A percentile compares a stretch with the other conserved stretches of the same genome.
Evolutionary conservation across 495 filamentous ascomycete genomes (phyloP).

Genomic region (Parathielavia appendiculata): DNA sequence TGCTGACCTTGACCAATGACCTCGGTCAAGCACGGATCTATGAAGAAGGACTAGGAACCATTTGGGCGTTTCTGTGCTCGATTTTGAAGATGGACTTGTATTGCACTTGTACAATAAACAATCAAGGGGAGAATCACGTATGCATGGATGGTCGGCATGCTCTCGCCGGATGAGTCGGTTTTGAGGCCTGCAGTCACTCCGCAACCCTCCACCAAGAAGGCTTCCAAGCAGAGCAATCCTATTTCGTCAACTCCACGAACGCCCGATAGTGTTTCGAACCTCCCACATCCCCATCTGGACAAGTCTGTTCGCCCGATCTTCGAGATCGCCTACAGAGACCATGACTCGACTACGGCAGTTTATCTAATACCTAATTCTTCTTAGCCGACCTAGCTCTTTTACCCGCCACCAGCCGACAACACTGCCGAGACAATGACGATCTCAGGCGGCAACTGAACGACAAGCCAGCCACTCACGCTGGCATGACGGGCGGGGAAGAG

Average conservation of each 20-base stretch:
- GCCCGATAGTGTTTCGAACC: no score
- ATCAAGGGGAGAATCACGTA: no score
- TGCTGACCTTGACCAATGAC: constrained; percentile 13
- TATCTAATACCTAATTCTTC: no score
- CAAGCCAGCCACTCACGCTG: background rate
- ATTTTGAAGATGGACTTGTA: background rate
- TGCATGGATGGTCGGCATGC: background rate
- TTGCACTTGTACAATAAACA: background rate
- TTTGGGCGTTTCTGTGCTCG: background rate
- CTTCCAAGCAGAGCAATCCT: no score
- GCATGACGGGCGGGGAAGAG: background rate
- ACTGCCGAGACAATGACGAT: background rate
- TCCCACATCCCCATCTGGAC: no score
- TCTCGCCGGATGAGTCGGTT: constrained; percentile 15
- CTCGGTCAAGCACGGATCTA: constrained; percentile 7
- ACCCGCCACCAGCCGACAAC: background rate
- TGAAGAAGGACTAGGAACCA: background rate
- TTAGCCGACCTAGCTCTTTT: background rate
- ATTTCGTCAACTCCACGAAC: no score
- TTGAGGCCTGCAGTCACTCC: no score
- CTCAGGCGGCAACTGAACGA: constrained; percentile 3
- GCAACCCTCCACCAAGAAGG: no score
- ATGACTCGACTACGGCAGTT: no score
- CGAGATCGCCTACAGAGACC: background rate
- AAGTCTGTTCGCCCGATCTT: background rate